Evolutionary conservation across 192 early-diverging fungal genomes (phyloP), one percentile per base, ranked within the genome.

Genomic region (Coemansia sp.): DNA sequence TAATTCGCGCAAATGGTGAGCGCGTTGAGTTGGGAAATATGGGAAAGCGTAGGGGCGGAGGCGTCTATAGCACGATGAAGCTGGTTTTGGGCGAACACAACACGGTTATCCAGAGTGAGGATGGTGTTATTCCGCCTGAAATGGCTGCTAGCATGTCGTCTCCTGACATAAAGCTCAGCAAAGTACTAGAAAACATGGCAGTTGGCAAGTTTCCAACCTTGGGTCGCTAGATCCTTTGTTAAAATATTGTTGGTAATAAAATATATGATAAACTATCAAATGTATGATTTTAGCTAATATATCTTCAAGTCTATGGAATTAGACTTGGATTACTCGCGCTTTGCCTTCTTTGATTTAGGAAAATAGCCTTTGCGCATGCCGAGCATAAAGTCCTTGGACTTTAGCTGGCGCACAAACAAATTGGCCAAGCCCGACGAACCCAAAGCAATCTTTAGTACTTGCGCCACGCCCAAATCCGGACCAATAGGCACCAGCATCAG

Each of bases 161-260:
- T 9, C 76, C 76, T 0, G 76, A 79, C 57, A 74, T 79, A 47
- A 79, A 73, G 67, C 65, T 79, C 6, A 60, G 76, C n/a, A 79
- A 70, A 51, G 76, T 41, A 14, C 66, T 43, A 25, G 52, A 38
- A 9, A 58, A 27, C 29, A 55, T 73, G 39, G 64, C 32, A 3
- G 59, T 79, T 39, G 68, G 68, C 19, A 27, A 54, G 12, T 73
- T 45, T 32, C 76, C 67, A 2, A 60, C 55, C 3, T 11, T 4
- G 14, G n/a, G 43, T 45, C 45, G 22, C 43, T 60, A 60, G 4
- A 22, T 5, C 29, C 29, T 3, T 5, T 32, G 25, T 27, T 27
- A 21, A 27, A 27, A 27, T 32, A 5, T 29, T 29, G 29, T 32
- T 32, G 29, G 29, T 32, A 32, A 32, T 32, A 32, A 32, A 32